Base-by-base conservation (phyloP, 768 basidiomycete genomes). In the Rickenella mellea region DNA sequence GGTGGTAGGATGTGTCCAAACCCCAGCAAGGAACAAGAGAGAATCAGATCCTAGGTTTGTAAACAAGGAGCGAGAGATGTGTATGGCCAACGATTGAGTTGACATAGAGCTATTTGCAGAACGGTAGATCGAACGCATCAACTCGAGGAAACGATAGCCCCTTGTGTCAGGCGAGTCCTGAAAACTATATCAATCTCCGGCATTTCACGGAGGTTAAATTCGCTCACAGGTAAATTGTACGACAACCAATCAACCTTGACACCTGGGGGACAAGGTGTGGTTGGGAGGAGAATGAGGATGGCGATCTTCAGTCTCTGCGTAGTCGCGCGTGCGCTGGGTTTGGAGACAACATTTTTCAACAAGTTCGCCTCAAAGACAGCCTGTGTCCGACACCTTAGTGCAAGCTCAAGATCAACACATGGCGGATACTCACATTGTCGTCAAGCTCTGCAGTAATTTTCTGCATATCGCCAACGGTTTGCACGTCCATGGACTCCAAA, bases 11-110 rank as follows among this genome's bases (percentile, higher is more conserved):
- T 49, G 41, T 2, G 55, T 66, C 73, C 84, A 88, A 20, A 84
- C 54, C 0, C 85, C 82, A 0, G 83, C 75, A 9, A 99, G 73
- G 67, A 99, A 94, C 0, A 79, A 68, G 10, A 97, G 64, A 0
- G 83, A 69, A 41, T 81, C 82, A 24, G 81, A 75, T 40, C 73
- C 76, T 10, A 94, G 64, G 43, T 69, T 75, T 25, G 71, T 60
- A 54, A 97, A 89, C 3, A 93, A 61, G 0, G 67, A 55, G 43
- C 70, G 73, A 19, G 91, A 69, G 37, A 92, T 58, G 12, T 65
- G 62, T 1, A 70, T 65, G 0, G 83, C 70, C 6, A 89, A 59
- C 3, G 68, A 57, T 1, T 69, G 63, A 9, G 70, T 57, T 0
- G 70, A 55, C 6, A 70, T 57, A 4, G 76, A 71, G 1, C 69